Base-by-base conservation (phyloP, 352 stramenopile genomes). In the Thalassiosira allenii region DNA sequence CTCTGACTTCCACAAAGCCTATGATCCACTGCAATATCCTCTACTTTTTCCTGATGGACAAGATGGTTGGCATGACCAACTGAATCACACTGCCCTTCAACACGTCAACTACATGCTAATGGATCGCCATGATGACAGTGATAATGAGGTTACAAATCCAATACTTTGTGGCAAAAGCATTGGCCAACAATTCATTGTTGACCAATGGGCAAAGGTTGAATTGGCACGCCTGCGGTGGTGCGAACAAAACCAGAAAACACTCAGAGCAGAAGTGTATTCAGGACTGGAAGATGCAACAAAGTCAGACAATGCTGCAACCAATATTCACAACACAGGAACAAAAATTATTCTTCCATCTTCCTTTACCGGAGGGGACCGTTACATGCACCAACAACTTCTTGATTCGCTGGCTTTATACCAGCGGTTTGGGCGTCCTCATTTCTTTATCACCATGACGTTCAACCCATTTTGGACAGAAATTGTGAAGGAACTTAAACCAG, bases 381-480 rank as follows among this genome's bases (percentile, higher is more conserved):
- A 84, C 40, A 83, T 84, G 76, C 32, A 49, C 12, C 20, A 56
- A 37, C 65, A 58, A 22, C 90, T 84, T 41, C 59, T 83, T 63
- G 84, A 92, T 37, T 34, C 81, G 0, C 90, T 93, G 80, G 66
- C 82, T 2, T 83, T 93, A 14, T 78, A 91, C 0, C 74, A 74
- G 4, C 64, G 81, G 30, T 73, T 65, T 14, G 85, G 85, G 1
- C 86, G 81, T 22, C 86, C 83, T 1, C 68, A 89, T 25, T 53
- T 88, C 9, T 94, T 93, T 69, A 87, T 92, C 9, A 92, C 90
- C 0, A 84, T 92, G 20, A 93, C 87, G 6, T 87, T 73, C 23
- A 93, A 93, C 51, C 82, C 85, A 1, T 79, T 78, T 6, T 94
- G 85, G 77, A 20, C 47, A 11, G 87, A 93, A 59, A 89, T 93